Conservation (phyloP, 208 protist genomes). For the Crithidia expoeki region DNA sequence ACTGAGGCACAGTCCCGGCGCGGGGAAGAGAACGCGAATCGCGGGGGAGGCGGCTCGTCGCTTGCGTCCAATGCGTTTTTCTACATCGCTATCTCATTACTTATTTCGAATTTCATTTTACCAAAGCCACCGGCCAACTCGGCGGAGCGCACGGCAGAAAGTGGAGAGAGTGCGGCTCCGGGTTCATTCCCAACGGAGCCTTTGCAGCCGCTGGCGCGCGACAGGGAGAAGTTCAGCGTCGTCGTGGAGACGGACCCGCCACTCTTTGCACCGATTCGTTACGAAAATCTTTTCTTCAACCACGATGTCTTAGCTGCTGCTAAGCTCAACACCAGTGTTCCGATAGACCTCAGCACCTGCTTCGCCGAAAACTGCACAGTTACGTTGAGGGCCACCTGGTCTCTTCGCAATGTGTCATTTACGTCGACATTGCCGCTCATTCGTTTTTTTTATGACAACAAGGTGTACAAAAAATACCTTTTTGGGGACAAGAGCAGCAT, state of each 20-base stretch:
- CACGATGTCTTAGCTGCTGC: conserved; percentile 22
- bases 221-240: conserved; percentile 27
- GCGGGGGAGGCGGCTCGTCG: conserved; percentile 1
- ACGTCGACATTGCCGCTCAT: conserved; percentile 25
- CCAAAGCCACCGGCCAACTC: conserved; percentile 10
- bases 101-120: conserved; percentile 20
- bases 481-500: conserved; percentile 18
- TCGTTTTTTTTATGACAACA: conserved; percentile 25
- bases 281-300: conserved; percentile 26
- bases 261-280: conserved; percentile 38
- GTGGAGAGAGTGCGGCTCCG: background rate
- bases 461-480: conserved; percentile 38
- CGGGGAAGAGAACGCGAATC: conserved; percentile 4
- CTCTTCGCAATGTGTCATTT: conserved; percentile 24
- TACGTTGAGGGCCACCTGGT: conserved; percentile 35
- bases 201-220: conserved; percentile 34
- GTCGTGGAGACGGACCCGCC: conserved; percentile 24
- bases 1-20: background rate
- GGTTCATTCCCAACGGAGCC: background rate
- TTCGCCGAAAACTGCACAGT: conserved; percentile 30
- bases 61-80: conserved; percentile 19
- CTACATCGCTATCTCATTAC: conserved; percentile 20
- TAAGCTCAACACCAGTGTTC: conserved; percentile 24
- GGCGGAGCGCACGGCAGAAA: background rate
- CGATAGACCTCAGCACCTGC: conserved; percentile 31